Conservation (phyloP, 2,329 filamentous ascomycete genomes). For the Trichoderma citrinoviride region DNA sequence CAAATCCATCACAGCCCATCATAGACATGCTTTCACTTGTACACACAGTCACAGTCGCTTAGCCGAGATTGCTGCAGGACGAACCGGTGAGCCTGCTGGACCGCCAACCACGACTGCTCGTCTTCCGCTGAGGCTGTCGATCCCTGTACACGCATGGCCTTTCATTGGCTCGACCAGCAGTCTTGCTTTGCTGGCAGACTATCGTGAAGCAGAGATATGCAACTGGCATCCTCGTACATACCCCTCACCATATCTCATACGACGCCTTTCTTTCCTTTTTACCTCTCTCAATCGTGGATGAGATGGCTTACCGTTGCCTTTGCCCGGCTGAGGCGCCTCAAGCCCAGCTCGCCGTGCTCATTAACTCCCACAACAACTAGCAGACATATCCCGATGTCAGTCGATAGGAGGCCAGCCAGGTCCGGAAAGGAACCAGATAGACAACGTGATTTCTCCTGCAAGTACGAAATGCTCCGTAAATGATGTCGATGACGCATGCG, state of each 20-base stretch:
- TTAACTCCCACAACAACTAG: too few species aligned
- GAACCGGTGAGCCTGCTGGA: slow-evolving; percentile 3
- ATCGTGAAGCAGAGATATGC: background rate
- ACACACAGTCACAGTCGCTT: background rate
- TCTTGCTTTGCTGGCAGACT: slow-evolving; percentile 13
- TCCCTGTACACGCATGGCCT: background rate
- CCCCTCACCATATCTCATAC: background rate
- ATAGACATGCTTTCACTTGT: background rate
- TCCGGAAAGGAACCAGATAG: too few species aligned
- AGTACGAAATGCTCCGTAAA: background rate
- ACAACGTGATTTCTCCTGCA: background rate
- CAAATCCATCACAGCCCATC: background rate
- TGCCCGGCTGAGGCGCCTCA: background rate
- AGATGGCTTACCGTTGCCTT: background rate
- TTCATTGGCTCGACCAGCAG: background rate
- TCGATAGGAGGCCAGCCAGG: too few species aligned
- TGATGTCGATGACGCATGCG: background rate
- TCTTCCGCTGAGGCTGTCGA: slow-evolving; percentile 12
- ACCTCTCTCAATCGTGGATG: background rate
- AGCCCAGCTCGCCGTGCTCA: background rate
- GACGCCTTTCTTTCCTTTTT: background rate
- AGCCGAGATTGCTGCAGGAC: slow-evolving; percentile 5
- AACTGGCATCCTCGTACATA: background rate
- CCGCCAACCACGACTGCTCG: background rate
- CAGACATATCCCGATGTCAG: too few species aligned